Base-by-base conservation (phyloP, 768 basidiomycete genomes). In the Mrakia gelida region DNA sequence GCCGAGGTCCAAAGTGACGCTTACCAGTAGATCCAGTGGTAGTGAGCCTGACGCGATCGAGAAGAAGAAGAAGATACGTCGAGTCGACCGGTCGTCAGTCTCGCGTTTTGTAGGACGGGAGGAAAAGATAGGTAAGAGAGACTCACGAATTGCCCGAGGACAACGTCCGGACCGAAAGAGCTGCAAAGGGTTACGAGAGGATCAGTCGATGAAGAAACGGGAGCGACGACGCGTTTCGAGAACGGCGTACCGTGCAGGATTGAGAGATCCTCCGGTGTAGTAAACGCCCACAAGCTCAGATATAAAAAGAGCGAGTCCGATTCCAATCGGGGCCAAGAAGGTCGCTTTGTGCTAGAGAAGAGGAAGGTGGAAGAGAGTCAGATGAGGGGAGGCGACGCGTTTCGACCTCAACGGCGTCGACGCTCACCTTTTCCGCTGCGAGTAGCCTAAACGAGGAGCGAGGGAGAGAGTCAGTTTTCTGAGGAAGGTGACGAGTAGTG, bases 271-370 rank as follows among this genome's bases (percentile, higher is more conserved):
- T 30, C 77, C 77, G 1, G 77, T 78, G 65, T 75, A 75, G 67
- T 4, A 70, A 3, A 73, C 78, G 13, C 81, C 81, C 3, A 78
- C 65, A 32, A 81, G 75, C 73, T 81, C 79, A 13, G 75, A 75
- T 38, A 76, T 81, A 75, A 84, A 84, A 5, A 84, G 80, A 23
- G 84, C 80, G 2, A 84, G 82, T 76, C 85, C 85, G 72, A 86
- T 86, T 73, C 85, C 86, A 76, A 86, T 83, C 0, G 86, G 86
- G 26, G 86, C 85, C 30, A 86, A 82, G 81, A 84, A 85, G 0
- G 86, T 86, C 1, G 85, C 85, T 75, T 85, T 85, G 81, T 84
- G 83, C 80, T 82, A 23, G 13, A 6, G 21, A 6, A 30, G 30
- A 45, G 8, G 30, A 30, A 73, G n/a, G 34, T 5, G 38, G n/a